Base-by-base conservation (phyloP, 2,329 filamentous ascomycete species). In the Colletotrichum sojae region DNA sequence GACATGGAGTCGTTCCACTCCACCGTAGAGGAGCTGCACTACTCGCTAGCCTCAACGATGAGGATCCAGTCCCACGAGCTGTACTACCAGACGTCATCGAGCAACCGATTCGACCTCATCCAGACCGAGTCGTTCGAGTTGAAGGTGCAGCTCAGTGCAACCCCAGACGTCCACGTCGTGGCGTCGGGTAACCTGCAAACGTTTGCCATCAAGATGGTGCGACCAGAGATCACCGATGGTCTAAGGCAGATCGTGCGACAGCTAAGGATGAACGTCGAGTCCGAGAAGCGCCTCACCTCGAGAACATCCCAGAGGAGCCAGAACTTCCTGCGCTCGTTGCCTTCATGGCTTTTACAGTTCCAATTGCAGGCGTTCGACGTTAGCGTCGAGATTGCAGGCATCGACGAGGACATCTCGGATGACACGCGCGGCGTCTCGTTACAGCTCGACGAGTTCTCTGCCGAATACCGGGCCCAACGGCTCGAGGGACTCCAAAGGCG, bases 1-100 rank as follows among this genome's bases (percentile, higher is more conserved):
- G 96, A 99, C 75, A 87, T 97, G 55, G 96, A 99, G 76, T 97
- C 96, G 0, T 97, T 94, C n/a, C 96, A 99, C 80, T 96, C 94
- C 3, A 86, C 92, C 0, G 89, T 94, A 43, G 93, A 93, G 66
- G 92, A 97, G 40, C 83, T 94, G 4, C 93, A 98, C 76, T 99
- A 99, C 79, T 94, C 93, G 5, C 83, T 99, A 1, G 90, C 90
- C 15, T 94, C 94, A 0, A 92, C 93, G 4, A 90, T 97, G 77
- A 88, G 96, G 53, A 84, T 98, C 67, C 91, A 95, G 71, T 93
- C 94, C 1, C 94, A 98, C 77, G 89, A 94, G 72, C 86, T 99
- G 1, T 99, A 98, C 79, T 99, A 99, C 77, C 97, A 98, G 76
- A 97, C 94, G 0, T 91, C 92, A 22, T 89, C 90, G 10, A 93